Evolutionary conservation across 345 rosid genomes (phyloP).

Genomic region (Hibiscus trionum): DNA sequence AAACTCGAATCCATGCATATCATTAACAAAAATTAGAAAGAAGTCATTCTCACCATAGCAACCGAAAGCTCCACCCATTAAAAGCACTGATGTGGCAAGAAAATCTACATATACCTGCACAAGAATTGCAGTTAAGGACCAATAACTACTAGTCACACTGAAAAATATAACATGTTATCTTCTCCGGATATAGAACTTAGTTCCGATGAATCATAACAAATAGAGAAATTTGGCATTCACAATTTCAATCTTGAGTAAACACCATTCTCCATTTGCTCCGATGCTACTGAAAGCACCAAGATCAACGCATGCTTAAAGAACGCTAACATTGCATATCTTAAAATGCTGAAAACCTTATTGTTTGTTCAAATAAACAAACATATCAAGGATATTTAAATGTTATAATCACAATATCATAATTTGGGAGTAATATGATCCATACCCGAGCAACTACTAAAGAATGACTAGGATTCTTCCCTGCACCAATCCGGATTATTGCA

Average conservation of each 20-base stretch:
- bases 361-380: neutral
- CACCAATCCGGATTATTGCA: constrained; percentile 46
- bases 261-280: neutral
- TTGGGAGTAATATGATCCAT: constrained; percentile 11
- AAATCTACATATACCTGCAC: constrained; percentile 47
- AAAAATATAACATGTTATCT: neutral
- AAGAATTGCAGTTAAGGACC: neutral
- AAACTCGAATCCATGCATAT: neutral
- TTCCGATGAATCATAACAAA: neutral
- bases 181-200: neutral
- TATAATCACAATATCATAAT: neutral
- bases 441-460: constrained; percentile 45
- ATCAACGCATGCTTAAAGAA: too few species aligned
- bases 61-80: constrained; percentile 48
- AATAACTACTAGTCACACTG: neutral
- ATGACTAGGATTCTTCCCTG: constrained; percentile 28
- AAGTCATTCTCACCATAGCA: constrained; percentile 44
- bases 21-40: neutral
- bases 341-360: too few species aligned
- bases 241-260: neutral
- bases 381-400: neutral
- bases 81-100: constrained; percentile 30
- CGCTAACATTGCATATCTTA: too few species aligned
- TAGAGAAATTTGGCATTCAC: neutral
- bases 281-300: neutral